phyloP scores from a whole-genome alignment of 768 basidiomycete genomes.

The Agrocybe praecox region DNA sequence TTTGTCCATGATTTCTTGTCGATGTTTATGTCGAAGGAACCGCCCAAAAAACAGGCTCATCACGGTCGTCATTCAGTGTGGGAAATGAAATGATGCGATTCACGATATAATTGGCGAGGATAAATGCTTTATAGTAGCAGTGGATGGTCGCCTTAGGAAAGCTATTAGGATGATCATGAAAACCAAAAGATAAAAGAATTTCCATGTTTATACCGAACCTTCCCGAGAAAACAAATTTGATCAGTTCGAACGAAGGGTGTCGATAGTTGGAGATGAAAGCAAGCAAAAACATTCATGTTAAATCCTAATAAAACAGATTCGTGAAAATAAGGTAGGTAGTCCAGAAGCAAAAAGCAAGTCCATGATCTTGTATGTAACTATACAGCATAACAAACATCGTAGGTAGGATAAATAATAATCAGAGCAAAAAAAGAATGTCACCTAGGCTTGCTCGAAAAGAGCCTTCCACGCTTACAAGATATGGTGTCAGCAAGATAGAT shows the following conservation, averaged over 20 bases:
- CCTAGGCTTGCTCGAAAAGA: not conserved
- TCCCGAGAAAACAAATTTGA: not conserved
- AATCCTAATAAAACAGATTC: not conserved
- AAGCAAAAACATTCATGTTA: not conserved
- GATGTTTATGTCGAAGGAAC: slow-evolving; percentile 50
- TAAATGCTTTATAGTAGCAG: too few species aligned
- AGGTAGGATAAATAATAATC: not conserved
- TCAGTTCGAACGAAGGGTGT: too few species aligned
- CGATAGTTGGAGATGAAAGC: too few species aligned
- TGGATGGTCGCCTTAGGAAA: too few species aligned
- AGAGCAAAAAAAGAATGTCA: not conserved
- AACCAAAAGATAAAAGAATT: too few species aligned
- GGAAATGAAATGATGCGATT: not conserved
- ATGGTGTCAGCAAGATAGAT: not conserved
- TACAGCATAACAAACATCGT: slow-evolving; percentile 14
- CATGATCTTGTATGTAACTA: slow-evolving; percentile 20
- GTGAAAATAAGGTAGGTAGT: slow-evolving; percentile 9
- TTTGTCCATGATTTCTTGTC: slow-evolving; percentile 71
- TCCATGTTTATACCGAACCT: too few species aligned
- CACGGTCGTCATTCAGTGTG: not conserved
- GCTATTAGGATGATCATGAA: too few species aligned
- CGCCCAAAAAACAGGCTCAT: slow-evolving; percentile 24
- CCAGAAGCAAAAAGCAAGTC: slow-evolving; percentile 13
- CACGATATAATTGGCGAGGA: too few species aligned
- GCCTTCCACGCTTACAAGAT: not conserved